Evolutionary conservation across 176 grass and related monocot genomes (phyloP).

Genomic region (Oryza australiensis): DNA sequence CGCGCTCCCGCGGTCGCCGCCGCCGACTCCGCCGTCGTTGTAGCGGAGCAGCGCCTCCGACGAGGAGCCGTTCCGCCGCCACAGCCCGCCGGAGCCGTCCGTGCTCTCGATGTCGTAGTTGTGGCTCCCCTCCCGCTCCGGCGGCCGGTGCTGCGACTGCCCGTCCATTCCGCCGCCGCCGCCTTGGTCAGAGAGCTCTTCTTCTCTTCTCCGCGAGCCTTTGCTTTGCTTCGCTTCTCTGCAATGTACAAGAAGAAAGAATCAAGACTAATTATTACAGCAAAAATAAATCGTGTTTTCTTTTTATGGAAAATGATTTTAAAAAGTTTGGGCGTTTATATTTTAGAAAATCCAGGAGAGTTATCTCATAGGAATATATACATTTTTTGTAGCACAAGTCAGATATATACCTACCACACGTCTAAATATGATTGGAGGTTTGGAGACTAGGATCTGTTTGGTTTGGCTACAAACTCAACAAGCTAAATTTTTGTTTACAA

Average conservation of each 20-base stretch:
- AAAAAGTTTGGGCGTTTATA: no score
- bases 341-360: no score
- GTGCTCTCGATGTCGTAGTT: slow-evolving; percentile 49
- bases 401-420: no score
- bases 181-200: neutral
- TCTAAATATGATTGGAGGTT: no score
- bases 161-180: slow-evolving; percentile 28
- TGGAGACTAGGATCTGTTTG: no score
- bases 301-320: neutral
- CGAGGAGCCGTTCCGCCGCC: slow-evolving; percentile 16
- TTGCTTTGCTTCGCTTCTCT: slow-evolving; percentile 7
- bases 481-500: no score
- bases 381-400: no score
- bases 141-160: neutral
- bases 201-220: neutral
- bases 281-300: no score
- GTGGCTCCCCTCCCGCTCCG: slow-evolving; percentile 50
- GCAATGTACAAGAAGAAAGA: neutral
- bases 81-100: slow-evolving; percentile 13
- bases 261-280: no score
- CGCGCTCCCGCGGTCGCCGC: neutral
- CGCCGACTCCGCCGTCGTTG: neutral
- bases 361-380: no score
- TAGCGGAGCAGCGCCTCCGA: slow-evolving; percentile 10
- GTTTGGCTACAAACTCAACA: no score